Percentiles rank a stretch among this genome's conserved stretches.
Evolutionary conservation across 164 flowering plant genomes (phyloP).

Genomic region (Protea cynaroides): DNA sequence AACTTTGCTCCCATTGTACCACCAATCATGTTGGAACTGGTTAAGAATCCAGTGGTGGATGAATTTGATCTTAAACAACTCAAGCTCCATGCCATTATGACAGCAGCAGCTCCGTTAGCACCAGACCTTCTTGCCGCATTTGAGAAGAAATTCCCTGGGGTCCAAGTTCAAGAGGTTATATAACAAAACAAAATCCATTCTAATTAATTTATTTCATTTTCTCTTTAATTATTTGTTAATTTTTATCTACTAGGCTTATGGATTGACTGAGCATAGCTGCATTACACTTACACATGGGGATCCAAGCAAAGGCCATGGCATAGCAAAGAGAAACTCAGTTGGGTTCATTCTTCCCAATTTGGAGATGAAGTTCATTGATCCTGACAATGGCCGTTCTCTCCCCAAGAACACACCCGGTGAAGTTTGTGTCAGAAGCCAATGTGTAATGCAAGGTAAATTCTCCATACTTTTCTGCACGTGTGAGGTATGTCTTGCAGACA

Average conservation of each 20-base stretch:
- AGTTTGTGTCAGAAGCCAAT: slow-evolving; percentile 89
- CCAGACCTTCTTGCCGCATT: slow-evolving; percentile 70
- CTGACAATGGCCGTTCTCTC: slow-evolving; percentile 65
- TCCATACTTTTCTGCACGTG: no score
- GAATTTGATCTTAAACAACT: slow-evolving; percentile 75
- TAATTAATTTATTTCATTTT: no score
- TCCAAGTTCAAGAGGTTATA: slow-evolving; percentile 95
- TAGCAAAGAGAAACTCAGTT: slow-evolving; percentile 76
- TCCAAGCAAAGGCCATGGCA: slow-evolving; percentile 31
- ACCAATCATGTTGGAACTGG: slow-evolving; percentile 69
- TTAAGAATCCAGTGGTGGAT: slow-evolving; percentile 74
- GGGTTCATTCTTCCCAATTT: slow-evolving; percentile 90
- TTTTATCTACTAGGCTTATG: slow-evolving; percentile 63
- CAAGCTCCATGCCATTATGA: slow-evolving; percentile 76
- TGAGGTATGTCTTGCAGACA: no score
- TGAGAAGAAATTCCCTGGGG: slow-evolving; percentile 79
- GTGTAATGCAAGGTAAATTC: slow-evolving; percentile 95
- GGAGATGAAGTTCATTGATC: slow-evolving; percentile 87
- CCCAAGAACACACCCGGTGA: slow-evolving; percentile 81
- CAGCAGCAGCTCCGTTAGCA: slow-evolving; percentile 97
- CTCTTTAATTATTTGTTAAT: no score
- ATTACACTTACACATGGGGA: slow-evolving; percentile 77
- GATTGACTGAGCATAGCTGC: slow-evolving; percentile 97
- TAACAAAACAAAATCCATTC: no score
- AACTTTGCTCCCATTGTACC: slow-evolving; percentile 95